phyloP scores from a whole-genome alignment of 2,329 filamentous ascomycete species.

The Neofusicoccum sp. region DNA sequence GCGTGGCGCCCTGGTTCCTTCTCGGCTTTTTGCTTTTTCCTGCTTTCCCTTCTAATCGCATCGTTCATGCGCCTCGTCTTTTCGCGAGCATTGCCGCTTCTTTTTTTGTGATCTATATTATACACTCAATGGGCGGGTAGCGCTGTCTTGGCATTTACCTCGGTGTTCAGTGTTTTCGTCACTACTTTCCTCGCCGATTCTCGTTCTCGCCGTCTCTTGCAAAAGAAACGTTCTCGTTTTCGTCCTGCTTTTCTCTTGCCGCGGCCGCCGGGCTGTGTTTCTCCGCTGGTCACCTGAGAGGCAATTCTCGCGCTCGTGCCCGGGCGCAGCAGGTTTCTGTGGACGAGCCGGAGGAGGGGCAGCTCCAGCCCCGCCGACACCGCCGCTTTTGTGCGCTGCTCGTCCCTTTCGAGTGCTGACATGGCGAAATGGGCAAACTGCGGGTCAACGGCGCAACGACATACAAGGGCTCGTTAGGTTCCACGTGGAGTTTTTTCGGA shows the following conservation, averaged over 20 bases:
- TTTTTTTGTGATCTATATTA: conserved; percentile 20
- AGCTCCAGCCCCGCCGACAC: not conserved
- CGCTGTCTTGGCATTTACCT: conserved; percentile 21
- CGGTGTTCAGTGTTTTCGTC: conserved; percentile 19
- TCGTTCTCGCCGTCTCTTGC: conserved; percentile 13
- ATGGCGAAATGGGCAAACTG: conserved; percentile 4
- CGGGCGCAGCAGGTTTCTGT: not conserved
- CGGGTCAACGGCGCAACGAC: not conserved
- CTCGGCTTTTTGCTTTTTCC: conserved; percentile 10
- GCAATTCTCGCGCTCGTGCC: not conserved
- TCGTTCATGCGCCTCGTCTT: conserved; percentile 17
- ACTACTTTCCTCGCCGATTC: conserved; percentile 13
- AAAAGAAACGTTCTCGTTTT: conserved; percentile 16
- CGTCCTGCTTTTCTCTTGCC: conserved; percentile 1
- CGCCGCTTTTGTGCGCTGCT: not conserved
- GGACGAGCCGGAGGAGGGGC: not conserved
- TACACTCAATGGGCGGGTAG: conserved; percentile 11
- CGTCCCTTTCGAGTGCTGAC: not conserved
- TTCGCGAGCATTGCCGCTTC: not conserved
- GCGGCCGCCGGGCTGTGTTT: not conserved
- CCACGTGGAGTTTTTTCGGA: conserved; percentile 18
- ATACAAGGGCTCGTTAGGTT: conserved; percentile 14
- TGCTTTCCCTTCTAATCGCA: conserved; percentile 4
- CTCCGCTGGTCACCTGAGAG: not conserved
- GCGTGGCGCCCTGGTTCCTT: conserved; percentile 22